Percentiles rank a stretch among this genome's conserved stretches.
Conservation (phyloP, 495 filamentous ascomycete genomes). For the Trichocladium antarcticum region DNA sequence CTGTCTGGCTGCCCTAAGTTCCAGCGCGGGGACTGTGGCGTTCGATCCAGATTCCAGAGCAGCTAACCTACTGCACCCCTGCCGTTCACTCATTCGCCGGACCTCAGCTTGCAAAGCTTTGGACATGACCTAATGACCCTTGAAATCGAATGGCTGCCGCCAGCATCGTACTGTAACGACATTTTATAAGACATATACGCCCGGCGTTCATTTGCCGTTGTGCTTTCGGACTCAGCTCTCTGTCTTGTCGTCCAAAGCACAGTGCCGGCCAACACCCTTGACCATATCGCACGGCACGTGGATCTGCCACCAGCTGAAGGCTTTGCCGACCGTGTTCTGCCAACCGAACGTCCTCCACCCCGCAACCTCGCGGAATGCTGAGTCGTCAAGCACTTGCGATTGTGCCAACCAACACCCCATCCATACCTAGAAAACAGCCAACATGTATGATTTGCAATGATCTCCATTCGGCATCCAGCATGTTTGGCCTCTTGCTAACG, state of each 20-base stretch:
- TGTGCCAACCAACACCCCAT: not conserved
- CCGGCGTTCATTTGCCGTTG: too few species aligned
- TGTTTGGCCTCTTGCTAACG: slow-evolving; percentile 7
- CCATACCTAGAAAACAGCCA: not conserved
- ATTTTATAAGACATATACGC: too few species aligned
- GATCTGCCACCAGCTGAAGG: not conserved
- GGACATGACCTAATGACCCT: too few species aligned
- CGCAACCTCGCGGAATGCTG: slow-evolving; percentile 14
- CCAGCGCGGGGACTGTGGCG: slow-evolving; percentile 25
- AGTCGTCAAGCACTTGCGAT: not conserved
- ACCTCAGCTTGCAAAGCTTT: too few species aligned
- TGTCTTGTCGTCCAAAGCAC: not conserved
- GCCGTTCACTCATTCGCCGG: too few species aligned
- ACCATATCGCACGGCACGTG: slow-evolving; percentile 14
- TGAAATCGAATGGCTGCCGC: too few species aligned
- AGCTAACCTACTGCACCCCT: too few species aligned
- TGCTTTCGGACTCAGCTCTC: not conserved
- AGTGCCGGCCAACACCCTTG: not conserved
- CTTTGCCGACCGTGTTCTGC: slow-evolving; percentile 1
- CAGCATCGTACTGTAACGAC: too few species aligned
- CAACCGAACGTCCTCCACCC: slow-evolving; percentile 6
- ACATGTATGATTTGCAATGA: slow-evolving; percentile 3
- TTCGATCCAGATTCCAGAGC: too few species aligned
- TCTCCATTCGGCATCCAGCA: not conserved
- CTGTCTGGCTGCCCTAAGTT: slow-evolving; percentile 27